Percentiles rank a stretch among this genome's conserved stretches.
These are phyloP conservation scores for Pseudogymnoascus sp. DNA, from an alignment of 2,329 filamentous ascomycete genomes.

Conservation along the genomic window DNA sequence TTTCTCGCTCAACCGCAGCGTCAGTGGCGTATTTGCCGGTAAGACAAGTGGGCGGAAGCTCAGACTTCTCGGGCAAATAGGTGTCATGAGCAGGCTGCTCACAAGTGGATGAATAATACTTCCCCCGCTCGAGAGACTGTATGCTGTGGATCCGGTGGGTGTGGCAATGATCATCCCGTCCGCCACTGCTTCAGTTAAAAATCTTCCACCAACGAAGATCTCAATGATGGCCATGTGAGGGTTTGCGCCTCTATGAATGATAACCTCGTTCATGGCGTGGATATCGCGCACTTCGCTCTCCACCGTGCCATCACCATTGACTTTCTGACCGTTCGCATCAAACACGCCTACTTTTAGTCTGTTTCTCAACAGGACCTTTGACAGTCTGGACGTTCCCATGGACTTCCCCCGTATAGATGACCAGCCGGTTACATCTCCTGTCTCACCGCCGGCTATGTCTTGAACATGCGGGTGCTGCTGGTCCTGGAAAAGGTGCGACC, in stretches of 20 bases:
- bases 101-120: constrained; percentile 93
- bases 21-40: constrained; percentile 77
- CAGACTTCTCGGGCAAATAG: constrained; percentile 86
- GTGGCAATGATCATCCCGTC: constrained; percentile 93
- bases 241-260: constrained; percentile 82
- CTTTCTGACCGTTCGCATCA: constrained; percentile 55
- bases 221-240: constrained; percentile 89
- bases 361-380: constrained; percentile 79
- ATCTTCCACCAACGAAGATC: constrained; percentile 80
- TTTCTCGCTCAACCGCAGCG: constrained; percentile 70
- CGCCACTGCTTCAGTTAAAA: constrained; percentile 86
- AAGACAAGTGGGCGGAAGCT: constrained; percentile 88
- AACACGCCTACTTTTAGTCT: constrained; percentile 81
- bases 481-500: constrained; percentile 26
- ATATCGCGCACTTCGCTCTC: constrained; percentile 32
- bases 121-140: constrained; percentile 86
- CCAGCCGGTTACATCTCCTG: constrained; percentile 49
- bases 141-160: constrained; percentile 90
- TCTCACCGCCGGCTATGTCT: constrained; percentile 15
- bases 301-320: constrained; percentile 34
- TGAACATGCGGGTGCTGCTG: constrained; percentile 26
- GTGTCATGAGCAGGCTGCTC: constrained; percentile 78
- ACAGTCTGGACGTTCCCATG: constrained; percentile 65
- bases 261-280: constrained; percentile 87
- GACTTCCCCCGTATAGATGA: constrained; percentile 69